A percentile compares a stretch with the other conserved stretches of the same genome.
These are phyloP conservation scores for Trametes cinnabarina DNA, from an alignment of 768 basidiomycete genomes.

Conservation along the genomic window DNA sequence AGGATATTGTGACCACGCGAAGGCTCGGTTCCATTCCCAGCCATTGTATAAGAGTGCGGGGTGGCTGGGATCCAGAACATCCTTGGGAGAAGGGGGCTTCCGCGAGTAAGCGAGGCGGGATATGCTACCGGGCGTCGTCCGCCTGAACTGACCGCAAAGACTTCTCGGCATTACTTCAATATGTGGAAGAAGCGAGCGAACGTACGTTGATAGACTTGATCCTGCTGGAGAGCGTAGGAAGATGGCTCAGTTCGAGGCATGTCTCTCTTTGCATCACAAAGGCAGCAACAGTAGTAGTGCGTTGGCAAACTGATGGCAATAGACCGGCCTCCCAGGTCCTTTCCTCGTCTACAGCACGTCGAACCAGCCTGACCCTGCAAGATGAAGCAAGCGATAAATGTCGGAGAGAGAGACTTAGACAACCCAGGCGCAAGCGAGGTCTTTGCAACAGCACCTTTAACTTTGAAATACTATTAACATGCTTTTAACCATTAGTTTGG, in stretches of 20 bases:
- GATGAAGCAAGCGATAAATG: no score
- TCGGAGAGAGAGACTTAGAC: no score
- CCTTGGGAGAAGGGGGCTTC: neutral
- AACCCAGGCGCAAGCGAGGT: no score
- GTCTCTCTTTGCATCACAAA: neutral
- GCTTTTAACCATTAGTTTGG: no score
- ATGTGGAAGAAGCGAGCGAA: neutral
- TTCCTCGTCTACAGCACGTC: no score
- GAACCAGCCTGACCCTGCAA: no score
- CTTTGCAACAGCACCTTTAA: no score
- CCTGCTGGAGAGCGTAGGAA: neutral
- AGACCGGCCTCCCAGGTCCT: no score
- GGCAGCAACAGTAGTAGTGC: no score
- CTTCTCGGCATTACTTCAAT: no score
- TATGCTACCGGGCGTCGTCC: constrained; percentile 41
- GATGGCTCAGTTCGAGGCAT: constrained; percentile 10
- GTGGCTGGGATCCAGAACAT: constrained; percentile 21
- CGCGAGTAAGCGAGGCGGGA: neutral
- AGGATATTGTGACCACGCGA: constrained; percentile 5
- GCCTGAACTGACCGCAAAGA: constrained; percentile 35
- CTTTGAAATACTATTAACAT: no score
- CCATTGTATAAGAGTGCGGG: constrained; percentile 15
- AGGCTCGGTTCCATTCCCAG: neutral
- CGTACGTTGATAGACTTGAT: constrained; percentile 39
- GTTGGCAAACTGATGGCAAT: no score